phyloP scores from a whole-genome alignment of 495 filamentous ascomycete genomes.

The Hypoxylon perforatum region DNA sequence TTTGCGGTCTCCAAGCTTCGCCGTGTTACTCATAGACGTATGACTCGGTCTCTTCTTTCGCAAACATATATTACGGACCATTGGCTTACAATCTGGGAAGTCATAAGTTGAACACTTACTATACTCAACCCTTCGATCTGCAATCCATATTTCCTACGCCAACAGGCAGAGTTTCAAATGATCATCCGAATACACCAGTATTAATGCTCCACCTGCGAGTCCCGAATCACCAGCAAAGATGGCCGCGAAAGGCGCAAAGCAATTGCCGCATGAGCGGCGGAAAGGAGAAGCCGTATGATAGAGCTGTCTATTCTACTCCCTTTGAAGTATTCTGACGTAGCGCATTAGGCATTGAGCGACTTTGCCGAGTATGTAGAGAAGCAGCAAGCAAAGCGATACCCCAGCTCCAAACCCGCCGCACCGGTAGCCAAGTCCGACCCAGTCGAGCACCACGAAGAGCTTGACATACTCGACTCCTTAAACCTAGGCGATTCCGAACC shows the following conservation, averaged over 20 bases:
- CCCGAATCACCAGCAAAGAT: constrained; percentile 51
- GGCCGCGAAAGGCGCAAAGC: constrained; percentile 67
- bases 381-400: constrained; percentile 77
- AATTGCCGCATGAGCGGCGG: constrained; percentile 77
- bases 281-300: constrained; percentile 81
- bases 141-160: background rate
- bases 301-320: background rate
- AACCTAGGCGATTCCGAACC: constrained; percentile 81
- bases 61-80: background rate
- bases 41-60: constrained; percentile 3
- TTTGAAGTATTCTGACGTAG: background rate
- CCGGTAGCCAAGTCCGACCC: constrained; percentile 46
- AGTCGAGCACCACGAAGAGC: constrained; percentile 81
- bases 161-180: constrained; percentile 18
- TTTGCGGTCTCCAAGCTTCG: background rate
- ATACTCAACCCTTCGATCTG: background rate
- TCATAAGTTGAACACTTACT: background rate
- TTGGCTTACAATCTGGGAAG: background rate
- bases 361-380: constrained; percentile 98
- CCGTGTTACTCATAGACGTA: constrained; percentile 13
- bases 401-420: constrained; percentile 51
- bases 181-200: constrained; percentile 44
- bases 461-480: constrained; percentile 87
- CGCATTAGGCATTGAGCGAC: constrained; percentile 83
- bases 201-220: constrained; percentile 30